Conservation (phyloP, 345 rosid genomes). For the Citrus cavaleriei region DNA sequence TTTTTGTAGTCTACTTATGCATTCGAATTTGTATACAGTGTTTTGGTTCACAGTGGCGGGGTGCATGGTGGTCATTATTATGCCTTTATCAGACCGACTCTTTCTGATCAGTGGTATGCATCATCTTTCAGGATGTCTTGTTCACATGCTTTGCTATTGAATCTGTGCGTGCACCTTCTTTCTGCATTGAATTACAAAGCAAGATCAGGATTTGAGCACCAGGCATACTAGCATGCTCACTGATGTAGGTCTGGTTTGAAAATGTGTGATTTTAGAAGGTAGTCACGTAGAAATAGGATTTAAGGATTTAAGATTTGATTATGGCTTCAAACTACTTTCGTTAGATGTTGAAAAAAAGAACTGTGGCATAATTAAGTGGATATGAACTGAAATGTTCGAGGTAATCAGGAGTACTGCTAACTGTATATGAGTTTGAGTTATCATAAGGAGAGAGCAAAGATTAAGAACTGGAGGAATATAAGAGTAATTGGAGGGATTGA, state of each 20-base stretch:
- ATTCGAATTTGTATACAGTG: conserved; percentile 55
- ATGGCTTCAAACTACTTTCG: background rate
- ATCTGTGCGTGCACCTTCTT: background rate
- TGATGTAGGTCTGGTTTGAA: background rate
- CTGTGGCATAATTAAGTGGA: background rate
- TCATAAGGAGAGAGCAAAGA: background rate
- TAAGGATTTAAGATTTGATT: background rate
- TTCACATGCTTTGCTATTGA: background rate
- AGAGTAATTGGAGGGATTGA: background rate
- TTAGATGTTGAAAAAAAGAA: background rate
- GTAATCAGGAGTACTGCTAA: background rate
- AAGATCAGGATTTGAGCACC: background rate
- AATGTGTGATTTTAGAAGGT: background rate
- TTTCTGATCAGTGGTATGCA: conserved; percentile 85
- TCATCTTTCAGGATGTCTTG: background rate
- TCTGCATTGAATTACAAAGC: background rate
- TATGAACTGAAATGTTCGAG: background rate
- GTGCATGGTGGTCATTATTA: conserved; percentile 98
- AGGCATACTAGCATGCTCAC: background rate
- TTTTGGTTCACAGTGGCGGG: conserved; percentile 95
- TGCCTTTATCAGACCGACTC: conserved; percentile 96
- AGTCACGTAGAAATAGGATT: background rate
- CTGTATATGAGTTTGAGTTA: background rate
- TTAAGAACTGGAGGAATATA: background rate
- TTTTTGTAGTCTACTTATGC: conserved; percentile 1